A percentile compares a stretch with the other conserved stretches of the same genome.
Conservation (phyloP, 2,329 filamentous ascomycete genomes). For the Colletotrichum zoysiae region DNA sequence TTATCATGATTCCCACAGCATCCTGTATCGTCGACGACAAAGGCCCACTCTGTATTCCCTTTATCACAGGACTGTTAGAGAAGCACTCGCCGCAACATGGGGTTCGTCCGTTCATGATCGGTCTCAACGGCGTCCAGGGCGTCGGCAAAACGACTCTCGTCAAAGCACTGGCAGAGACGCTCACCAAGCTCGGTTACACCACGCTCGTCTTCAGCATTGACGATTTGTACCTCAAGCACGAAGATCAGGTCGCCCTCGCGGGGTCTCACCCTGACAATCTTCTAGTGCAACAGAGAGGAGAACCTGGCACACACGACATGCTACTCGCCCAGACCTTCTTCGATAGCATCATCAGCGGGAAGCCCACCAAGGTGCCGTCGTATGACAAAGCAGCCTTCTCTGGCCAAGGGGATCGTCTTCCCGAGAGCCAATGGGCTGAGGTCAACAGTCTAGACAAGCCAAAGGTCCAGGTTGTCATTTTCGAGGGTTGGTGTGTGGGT, state of each 20-base stretch:
- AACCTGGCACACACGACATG: conserved; percentile 87
- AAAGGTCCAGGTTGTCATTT: conserved; percentile 75
- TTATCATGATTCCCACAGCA: conserved; percentile 1
- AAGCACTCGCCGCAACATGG: conserved; percentile 55
- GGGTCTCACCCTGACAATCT: conserved; percentile 76
- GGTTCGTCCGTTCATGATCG: conserved; percentile 81
- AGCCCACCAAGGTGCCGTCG: conserved; percentile 71
- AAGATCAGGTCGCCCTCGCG: conserved; percentile 75
- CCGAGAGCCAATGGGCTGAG: conserved; percentile 70
- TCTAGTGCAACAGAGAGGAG: conserved; percentile 83
- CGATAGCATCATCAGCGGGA: conserved; percentile 63
- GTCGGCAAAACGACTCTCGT: conserved; percentile 94
- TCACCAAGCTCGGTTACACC: conserved; percentile 69
- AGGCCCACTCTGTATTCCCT: conserved; percentile 80
- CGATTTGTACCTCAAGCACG: conserved; percentile 86
- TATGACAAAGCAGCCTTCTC: conserved; percentile 87
- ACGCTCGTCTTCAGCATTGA: conserved; percentile 86
- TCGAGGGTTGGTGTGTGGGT: conserved; percentile 93
- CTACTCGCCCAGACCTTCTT: conserved; percentile 74
- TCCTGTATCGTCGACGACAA: conserved; percentile 78
- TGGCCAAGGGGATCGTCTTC: conserved; percentile 81
- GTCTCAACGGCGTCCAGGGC: conserved; percentile 91
- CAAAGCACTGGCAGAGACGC: conserved; percentile 70
- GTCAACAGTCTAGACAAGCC: conserved; percentile 65
- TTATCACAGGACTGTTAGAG: conserved; percentile 74